Percentiles rank a stretch among this genome's conserved stretches.
Evolutionary conservation across 2,329 filamentous ascomycete genomes (phyloP).

Genomic region (Dichotomopilus funicola): DNA sequence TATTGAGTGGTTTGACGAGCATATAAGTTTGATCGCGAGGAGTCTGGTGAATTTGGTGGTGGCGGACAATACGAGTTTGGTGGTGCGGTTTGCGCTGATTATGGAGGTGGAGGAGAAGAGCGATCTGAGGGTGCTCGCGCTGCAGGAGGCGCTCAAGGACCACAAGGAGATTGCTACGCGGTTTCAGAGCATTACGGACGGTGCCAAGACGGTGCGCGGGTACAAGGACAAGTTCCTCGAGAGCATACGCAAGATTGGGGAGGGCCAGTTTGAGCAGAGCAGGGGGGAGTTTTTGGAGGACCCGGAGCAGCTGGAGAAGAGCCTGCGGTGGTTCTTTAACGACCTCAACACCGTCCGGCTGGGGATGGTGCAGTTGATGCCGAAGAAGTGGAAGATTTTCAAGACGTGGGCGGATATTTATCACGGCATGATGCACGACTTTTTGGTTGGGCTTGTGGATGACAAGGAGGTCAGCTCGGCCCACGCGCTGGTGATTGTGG

Average conservation of each 20-base stretch:
- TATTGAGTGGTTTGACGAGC: slow-evolving; percentile 92
- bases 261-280: slow-evolving; percentile 65
- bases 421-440: slow-evolving; percentile 92
- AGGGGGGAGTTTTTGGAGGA: slow-evolving; percentile 75
- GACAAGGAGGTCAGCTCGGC: slow-evolving; percentile 77
- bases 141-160: slow-evolving; percentile 91
- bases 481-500: slow-evolving; percentile 84
- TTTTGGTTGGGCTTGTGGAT: slow-evolving; percentile 74
- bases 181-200: slow-evolving; percentile 92
- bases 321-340: slow-evolving; percentile 94
- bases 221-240: slow-evolving; percentile 95
- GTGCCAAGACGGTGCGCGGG: slow-evolving; percentile 82
- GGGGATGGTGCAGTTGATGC: slow-evolving; percentile 86
- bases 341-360: slow-evolving; percentile 91
- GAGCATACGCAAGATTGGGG: slow-evolving; percentile 66
- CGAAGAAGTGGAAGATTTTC: slow-evolving; percentile 94
- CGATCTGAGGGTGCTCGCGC: slow-evolving; percentile 80
- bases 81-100: slow-evolving; percentile 85
- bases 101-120: slow-evolving; percentile 96
- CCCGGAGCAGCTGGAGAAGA: slow-evolving; percentile 76
- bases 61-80: slow-evolving; percentile 77
- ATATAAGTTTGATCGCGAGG: slow-evolving; percentile 80
- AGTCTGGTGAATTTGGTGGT: slow-evolving; percentile 85
- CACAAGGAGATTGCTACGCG: slow-evolving; percentile 90
- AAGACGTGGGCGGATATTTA: slow-evolving; percentile 87